Percentiles rank a stretch among this genome's conserved stretches.
Evolutionary conservation across 257 asterid genomes (phyloP).

Genomic region (Penstemon davidsonii): DNA sequence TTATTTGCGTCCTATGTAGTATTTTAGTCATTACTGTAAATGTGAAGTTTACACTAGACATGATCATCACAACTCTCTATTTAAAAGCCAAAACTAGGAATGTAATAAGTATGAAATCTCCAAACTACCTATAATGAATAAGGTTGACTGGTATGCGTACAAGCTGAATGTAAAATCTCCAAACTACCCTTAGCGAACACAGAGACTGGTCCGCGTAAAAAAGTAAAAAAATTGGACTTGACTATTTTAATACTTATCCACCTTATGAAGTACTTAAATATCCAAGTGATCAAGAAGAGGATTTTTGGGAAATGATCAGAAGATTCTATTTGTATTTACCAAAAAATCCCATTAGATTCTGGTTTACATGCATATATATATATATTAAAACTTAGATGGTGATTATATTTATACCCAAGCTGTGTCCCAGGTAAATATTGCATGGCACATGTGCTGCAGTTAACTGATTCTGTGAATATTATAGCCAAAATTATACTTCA

Average conservation of each 20-base stretch:
- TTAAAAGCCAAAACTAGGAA: too few relatives aligned
- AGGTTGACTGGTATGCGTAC: too few relatives aligned
- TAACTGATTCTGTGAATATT: neutral
- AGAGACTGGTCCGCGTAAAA: too few relatives aligned
- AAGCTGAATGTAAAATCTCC: too few relatives aligned
- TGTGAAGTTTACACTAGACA: too few relatives aligned
- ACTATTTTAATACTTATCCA: neutral
- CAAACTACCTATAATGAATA: too few relatives aligned
- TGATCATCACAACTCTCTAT: too few relatives aligned
- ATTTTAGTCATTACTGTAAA: too few relatives aligned
- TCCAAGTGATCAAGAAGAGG: constrained; percentile 22
- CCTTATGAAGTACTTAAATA: neutral
- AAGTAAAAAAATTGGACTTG: neutral
- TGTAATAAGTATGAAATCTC: too few relatives aligned
- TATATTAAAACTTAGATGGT: neutral
- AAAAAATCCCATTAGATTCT: constrained; percentile 35
- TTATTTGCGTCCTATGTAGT: too few relatives aligned
- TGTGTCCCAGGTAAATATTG: constrained; percentile 24
- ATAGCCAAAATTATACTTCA: constrained; percentile 27
- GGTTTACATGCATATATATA: constrained; percentile 2
- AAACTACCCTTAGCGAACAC: too few relatives aligned
- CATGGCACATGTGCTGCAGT: constrained; percentile 40
- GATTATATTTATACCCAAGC: neutral
- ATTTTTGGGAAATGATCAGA: constrained; percentile 38
- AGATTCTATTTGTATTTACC: constrained; percentile 32